Base-by-base conservation (phyloP, 2,329 filamentous ascomycete genomes). In the Chrysoporthe austroafricana region DNA sequence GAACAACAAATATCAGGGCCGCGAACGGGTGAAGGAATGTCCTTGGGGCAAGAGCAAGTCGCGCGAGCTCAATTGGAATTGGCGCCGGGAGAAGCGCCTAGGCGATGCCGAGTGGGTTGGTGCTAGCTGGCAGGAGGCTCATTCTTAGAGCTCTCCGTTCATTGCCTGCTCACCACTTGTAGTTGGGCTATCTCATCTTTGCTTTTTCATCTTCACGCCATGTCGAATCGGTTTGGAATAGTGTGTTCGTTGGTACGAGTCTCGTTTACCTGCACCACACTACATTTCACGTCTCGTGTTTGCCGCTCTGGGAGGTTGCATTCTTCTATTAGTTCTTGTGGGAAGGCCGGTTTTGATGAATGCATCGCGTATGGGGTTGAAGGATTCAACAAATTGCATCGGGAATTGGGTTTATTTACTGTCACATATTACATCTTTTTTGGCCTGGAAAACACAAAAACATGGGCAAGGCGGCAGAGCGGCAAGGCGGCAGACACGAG, bases 31-130 rank as follows among this genome's bases (percentile, higher is more conserved):
- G 69, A 83, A 83, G 76, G 84, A 83, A 66, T 86, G 84, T 76
- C 86, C 86, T 68, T 86, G 85, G 82, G 84, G 79, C 71, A 86
- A 85, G 76, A 83, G 83, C 71, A 78, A 74, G 72, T 75, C 73
- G 68, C 84, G 86, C 81, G 86, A 88, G 79, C 84, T 82, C 82
- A 86, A 86, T 70, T 79, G 75, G 77, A 79, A 80, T 71, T 88
- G 86, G 85, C 86, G 86, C 76, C 83, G 86, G 75, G 89, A 91
- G 71, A 83, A 81, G 76, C 86, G 85, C 73, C 79, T 92, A 78
- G 90, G 90, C 76, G 91, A 95, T 76, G 82, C 94, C 84, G 94
- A 97, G 88, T 97, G 95, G 90, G 93, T 97, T 89, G 94, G 94
- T 84, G 93, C 68, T 62, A 70, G 92, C 82, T 96, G 92, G 89